Conservation (phyloP, 1,284 basidiomycete species). For the Clitocybe nebularis region DNA sequence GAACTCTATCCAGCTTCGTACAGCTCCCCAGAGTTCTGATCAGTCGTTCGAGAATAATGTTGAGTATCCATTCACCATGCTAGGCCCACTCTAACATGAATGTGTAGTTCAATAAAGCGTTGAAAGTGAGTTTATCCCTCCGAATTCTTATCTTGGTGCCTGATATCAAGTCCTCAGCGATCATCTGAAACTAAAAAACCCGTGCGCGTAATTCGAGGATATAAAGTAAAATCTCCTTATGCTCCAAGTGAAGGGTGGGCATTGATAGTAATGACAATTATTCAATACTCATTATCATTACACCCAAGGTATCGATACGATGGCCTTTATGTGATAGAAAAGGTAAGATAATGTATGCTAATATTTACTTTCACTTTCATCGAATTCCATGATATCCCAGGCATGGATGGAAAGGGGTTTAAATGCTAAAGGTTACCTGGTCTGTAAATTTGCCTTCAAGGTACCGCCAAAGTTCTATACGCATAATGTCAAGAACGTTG, state of each 20-base stretch:
- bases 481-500: neutral
- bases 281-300: neutral
- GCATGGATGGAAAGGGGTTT: conserved; percentile 69
- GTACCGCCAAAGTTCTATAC: conserved; percentile 39
- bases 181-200: conserved; percentile 73
- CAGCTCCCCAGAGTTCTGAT: conserved; percentile 77
- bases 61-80: neutral
- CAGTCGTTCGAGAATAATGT: conserved; percentile 71
- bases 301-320: conserved; percentile 73
- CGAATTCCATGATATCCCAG: conserved; percentile 27
- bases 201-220: conserved; percentile 80
- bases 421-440: conserved; percentile 59
- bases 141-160: neutral
- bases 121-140: conserved; percentile 47
- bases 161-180: conserved; percentile 32
- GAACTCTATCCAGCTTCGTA: conserved; percentile 56
- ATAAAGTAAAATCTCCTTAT: conserved; percentile 64
- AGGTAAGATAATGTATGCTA: too few species aligned
- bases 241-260: conserved; percentile 69
- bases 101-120: conserved; percentile 53
- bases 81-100: conserved; percentile 5
- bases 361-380: too few species aligned
- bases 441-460: conserved; percentile 79
- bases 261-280: conserved; percentile 5
- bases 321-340: conserved; percentile 75